These are phyloP conservation scores for Acanthamoeba sp. DNA, from an alignment of 208 protist species.

Conservation along the genomic window DNA sequence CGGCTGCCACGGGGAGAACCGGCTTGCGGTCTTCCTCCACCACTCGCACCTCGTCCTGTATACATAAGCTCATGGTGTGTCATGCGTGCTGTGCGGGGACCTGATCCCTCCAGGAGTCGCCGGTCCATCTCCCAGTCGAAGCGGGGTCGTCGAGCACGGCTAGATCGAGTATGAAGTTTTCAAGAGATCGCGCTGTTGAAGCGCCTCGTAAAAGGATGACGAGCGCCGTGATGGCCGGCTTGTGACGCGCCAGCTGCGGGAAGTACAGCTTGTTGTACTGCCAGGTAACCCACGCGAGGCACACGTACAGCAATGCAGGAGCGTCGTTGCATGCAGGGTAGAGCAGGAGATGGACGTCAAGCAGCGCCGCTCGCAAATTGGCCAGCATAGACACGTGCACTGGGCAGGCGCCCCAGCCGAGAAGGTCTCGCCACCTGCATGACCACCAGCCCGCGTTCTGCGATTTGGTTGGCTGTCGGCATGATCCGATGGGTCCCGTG, in stretches of 20 bases:
- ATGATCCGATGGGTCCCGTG: too few species aligned
- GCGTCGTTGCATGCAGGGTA: too few species aligned
- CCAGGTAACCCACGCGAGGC: neutral
- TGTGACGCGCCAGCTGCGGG: neutral
- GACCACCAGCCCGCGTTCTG: too few species aligned
- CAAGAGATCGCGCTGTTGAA: conserved; percentile 6
- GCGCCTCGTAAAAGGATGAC: neutral
- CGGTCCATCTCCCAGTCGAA: neutral
- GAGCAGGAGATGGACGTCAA: too few species aligned
- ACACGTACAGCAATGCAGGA: neutral
- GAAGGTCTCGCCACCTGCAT: too few species aligned
- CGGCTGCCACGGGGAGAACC: neutral
- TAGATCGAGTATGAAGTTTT: neutral
- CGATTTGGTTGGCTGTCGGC: too few species aligned
- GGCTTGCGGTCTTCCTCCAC: neutral
- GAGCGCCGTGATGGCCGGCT: neutral
- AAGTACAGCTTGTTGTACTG: conserved; percentile 39
- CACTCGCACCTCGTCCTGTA: neutral
- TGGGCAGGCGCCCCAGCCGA: too few species aligned
- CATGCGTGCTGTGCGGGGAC: neutral
- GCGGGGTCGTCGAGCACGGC: neutral
- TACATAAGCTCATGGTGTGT: neutral
- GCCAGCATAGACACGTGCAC: too few species aligned
- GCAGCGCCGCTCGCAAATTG: too few species aligned
- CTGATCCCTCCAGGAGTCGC: neutral